phyloP scores from a whole-genome alignment of 139 green algal genomes.

The Zygnema circumcarinatum region DNA sequence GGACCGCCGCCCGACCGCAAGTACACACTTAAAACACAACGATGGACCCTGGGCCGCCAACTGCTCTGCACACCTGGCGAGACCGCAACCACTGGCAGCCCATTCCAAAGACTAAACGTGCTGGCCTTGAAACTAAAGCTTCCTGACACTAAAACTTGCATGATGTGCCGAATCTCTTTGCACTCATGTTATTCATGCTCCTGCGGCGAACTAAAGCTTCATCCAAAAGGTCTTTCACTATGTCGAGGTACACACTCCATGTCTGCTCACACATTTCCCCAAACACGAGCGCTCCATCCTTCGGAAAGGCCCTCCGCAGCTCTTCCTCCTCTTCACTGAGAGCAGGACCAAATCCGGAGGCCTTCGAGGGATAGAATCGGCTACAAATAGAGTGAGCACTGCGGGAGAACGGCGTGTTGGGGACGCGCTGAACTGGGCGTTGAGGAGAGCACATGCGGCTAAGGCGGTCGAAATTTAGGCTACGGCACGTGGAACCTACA shows the following conservation, averaged over 20 bases:
- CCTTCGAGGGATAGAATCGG: not conserved
- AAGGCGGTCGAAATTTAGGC: not conserved
- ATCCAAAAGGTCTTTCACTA: constrained; percentile 36
- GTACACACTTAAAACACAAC: no score
- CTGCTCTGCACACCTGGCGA: no score
- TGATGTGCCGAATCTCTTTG: constrained; percentile 29
- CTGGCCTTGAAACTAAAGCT: no score
- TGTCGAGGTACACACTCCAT: constrained; percentile 34
- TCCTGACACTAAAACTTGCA: constrained; percentile 54
- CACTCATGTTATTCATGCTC: not conserved
- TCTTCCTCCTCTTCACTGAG: not conserved
- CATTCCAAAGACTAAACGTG: no score
- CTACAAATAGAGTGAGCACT: not conserved
- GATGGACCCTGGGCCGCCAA: no score
- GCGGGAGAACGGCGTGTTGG: not conserved
- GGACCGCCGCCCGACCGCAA: no score
- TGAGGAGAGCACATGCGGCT: not conserved
- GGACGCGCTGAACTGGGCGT: not conserved
- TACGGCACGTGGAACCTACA: not conserved
- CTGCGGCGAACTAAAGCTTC: constrained; percentile 9
- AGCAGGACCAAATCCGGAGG: not conserved
- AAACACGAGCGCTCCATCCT: constrained; percentile 8
- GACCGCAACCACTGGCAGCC: no score
- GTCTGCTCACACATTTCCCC: constrained; percentile 20
- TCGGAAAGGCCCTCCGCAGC: not conserved